Conservation (phyloP, 2,329 filamentous ascomycete species). For the Lecanicillium sp. region DNA sequence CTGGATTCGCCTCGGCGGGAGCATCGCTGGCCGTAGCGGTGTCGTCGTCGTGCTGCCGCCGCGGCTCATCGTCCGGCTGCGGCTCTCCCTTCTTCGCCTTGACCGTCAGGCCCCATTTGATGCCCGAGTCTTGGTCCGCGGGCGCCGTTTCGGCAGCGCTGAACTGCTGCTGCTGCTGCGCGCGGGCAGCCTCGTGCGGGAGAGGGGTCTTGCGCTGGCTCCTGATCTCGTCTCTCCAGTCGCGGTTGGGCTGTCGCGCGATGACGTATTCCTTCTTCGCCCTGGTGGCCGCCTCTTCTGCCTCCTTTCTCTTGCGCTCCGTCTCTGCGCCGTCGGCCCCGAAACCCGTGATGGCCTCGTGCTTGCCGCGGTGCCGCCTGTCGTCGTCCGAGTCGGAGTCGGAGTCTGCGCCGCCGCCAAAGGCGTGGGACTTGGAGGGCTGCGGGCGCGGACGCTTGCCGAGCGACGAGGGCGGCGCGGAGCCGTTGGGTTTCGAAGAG, state of each 20-base stretch:
- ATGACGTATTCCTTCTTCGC: slow-evolving; percentile 48
- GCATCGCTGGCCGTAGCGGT: slow-evolving; percentile 7
- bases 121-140: slow-evolving; percentile 43
- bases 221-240: slow-evolving; percentile 54
- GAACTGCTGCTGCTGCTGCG: neutral
- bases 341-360: slow-evolving; percentile 47
- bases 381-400: slow-evolving; percentile 37
- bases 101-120: slow-evolving; percentile 50
- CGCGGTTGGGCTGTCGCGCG: slow-evolving; percentile 49
- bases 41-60: slow-evolving; percentile 9
- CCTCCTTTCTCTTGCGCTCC: slow-evolving; percentile 30
- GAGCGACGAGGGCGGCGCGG: slow-evolving; percentile 34
- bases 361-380: slow-evolving; percentile 23
- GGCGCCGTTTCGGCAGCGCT: slow-evolving; percentile 28
- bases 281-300: slow-evolving; percentile 16
- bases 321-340: slow-evolving; percentile 37
- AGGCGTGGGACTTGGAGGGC: slow-evolving; percentile 25
- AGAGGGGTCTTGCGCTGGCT: slow-evolving; percentile 47
- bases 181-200: slow-evolving; percentile 45
- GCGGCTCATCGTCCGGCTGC: slow-evolving; percentile 10
- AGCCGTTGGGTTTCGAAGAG: slow-evolving; percentile 23
- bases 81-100: slow-evolving; percentile 32
- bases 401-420: slow-evolving; percentile 32
- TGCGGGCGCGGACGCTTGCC: slow-evolving; percentile 42
- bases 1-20: neutral